A percentile compares a stretch with the other conserved stretches of the same genome.
These are phyloP conservation scores for Wickerhamomyces chambardii DNA, from an alignment of 805 yeast species.

Conservation along the genomic window DNA sequence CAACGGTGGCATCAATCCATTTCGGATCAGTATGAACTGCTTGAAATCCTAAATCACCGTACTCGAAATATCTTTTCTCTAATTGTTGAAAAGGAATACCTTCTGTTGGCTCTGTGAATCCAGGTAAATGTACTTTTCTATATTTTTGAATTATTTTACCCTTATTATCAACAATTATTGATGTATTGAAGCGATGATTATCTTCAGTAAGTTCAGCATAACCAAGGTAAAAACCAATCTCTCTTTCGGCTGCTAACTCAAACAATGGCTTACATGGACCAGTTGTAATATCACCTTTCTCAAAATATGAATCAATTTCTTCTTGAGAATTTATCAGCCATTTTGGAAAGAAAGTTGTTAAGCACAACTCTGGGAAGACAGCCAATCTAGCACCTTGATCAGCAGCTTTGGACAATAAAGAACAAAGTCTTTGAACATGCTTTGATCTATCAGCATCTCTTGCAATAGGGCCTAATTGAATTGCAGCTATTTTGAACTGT, in stretches of 20 bases:
- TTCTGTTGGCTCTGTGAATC: conserved; percentile 24
- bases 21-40: conserved; percentile 24
- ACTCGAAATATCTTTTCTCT: conserved; percentile 28
- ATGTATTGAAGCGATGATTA: conserved; percentile 25
- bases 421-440: conserved; percentile 19
- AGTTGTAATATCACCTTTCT: conserved; percentile 24
- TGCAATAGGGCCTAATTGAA: conserved; percentile 25
- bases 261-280: conserved; percentile 20
- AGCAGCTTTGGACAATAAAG: conserved; percentile 21
- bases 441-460: conserved; percentile 20
- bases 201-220: conserved; percentile 29
- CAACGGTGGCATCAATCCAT: conserved; percentile 26
- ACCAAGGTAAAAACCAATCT: conserved; percentile 24
- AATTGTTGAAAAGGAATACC: conserved; percentile 25
- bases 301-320: conserved; percentile 26
- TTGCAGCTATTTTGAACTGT: conserved; percentile 22
- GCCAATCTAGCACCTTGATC: conserved; percentile 22
- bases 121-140: conserved; percentile 29
- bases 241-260: conserved; percentile 19
- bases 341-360: conserved; percentile 28
- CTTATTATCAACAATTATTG: conserved; percentile 21
- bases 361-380: conserved; percentile 26
- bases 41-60: conserved; percentile 27
- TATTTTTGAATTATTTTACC: conserved; percentile 23
- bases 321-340: conserved; percentile 23